Evolutionary conservation across 805 yeast species (phyloP), one percentile per base, ranked within the genome.

Genomic region (Lipomyces lipofer): DNA sequence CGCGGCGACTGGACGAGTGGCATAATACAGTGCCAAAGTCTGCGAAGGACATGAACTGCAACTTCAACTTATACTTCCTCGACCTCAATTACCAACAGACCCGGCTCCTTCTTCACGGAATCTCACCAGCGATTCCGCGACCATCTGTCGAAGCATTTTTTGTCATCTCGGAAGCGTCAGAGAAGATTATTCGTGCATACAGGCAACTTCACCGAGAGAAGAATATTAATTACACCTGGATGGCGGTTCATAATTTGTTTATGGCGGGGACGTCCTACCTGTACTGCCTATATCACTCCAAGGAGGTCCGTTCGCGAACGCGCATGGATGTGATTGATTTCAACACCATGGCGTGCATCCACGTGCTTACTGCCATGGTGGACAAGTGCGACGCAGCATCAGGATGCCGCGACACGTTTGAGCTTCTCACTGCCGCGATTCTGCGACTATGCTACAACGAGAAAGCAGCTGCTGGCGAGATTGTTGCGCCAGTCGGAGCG

Each of bases 221-320:
- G 63, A 74, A 80, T 44, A 77, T 89, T 56, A 88, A 88, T 68
- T 90, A 87, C 69, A 88, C 96, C 0, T 90, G 97, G 97, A 91
- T 90, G 1, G 94, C 95, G 0, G 91, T 88, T 2, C 95, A 89
- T 68, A 89, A 88, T 66, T 73, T 88, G 50, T 88, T 88, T 67
- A 85, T 87, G 86, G 91, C 96, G 0, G 95, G 95, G 0, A 85
- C 92, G 25, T 85, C 96, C 1, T 89, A 82, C 63, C 73, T 90
- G 42, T 89, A 86, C 66, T 79, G 90, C 0, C 75, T 88, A 12
- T 89, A 86, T 67, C 85, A 85, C 67, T 80, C 87, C 33, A 75
- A 75, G n/a, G 78, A 76, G 44, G 80, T 78, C 1, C 68, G 85
- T 21, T 66, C 69, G 4, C 70, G 71, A 4, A 75, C 81, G 17